Evolutionary conservation across 2,329 filamentous ascomycete species (phyloP), one percentile per base, ranked within the genome.

Genomic region (Paraphaeosphaeria minitans): DNA sequence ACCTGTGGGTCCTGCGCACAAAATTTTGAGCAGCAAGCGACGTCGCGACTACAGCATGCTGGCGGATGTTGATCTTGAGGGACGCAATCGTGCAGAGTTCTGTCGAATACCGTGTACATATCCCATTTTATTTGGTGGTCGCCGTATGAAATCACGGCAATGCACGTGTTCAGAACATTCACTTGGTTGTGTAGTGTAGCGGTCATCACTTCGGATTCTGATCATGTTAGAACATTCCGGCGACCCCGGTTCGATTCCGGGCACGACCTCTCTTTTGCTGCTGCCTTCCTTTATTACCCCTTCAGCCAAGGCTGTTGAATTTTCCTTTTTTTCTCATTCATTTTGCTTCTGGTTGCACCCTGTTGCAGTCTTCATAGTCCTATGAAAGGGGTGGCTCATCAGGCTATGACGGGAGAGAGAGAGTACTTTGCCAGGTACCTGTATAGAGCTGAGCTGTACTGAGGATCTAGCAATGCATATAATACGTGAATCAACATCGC

Each of bases 171-270:
- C 8, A 22, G 7, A 4, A 22, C n/a, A 43, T 43, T 43, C 41
- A 43, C 35, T 39, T 13, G 48, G 48, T 51, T 51, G 48, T 51
- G 48, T 51, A 51, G 48, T 51, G 48, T 51, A 51, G 48, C 48
- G 48, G 48, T 51, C 41, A 51, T 51, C 48, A 51, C 48, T 51
- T 33, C 48, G 48, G 48, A 51, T 51, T 51, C 48, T 51, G 48
- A 51, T 51, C 48, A 27, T n/a, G 9, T 51, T 21, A 51, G 48
- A 22, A 51, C 35, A 41, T 51, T 51, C 48, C 48, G 48, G 48
- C 48, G 41, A 51, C 48, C 48, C 48, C 48, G 48, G 48, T 51
- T 51, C 48, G 48, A 51, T 51, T 51, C 48, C 48, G 48, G 48
- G 48, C 48, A 51, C 48, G 48, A 51, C 48, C 48, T 39, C 37